phyloP scores from a whole-genome alignment of 805 yeast species.

The Teunomyces tritomae region DNA sequence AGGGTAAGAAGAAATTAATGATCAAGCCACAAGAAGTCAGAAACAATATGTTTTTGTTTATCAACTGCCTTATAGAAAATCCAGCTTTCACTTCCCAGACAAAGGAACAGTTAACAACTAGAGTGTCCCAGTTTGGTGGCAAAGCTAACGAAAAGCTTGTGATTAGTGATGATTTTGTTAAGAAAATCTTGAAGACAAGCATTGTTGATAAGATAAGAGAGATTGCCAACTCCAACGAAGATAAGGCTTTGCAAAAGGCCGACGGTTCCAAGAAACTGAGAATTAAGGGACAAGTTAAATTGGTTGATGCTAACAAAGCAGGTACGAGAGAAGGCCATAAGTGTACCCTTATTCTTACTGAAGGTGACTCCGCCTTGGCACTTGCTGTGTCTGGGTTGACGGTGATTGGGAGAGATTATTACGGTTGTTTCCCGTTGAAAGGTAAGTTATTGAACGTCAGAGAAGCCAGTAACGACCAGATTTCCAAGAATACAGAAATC shows the following conservation, averaged over 20 bases:
- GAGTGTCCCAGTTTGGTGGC: slow-evolving; percentile 86
- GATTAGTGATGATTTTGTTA: slow-evolving; percentile 75
- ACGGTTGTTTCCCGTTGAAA: slow-evolving; percentile 92
- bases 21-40: slow-evolving; percentile 86
- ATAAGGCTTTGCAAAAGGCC: slow-evolving; percentile 77
- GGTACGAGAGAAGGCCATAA: slow-evolving; percentile 90
- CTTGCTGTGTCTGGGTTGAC: slow-evolving; percentile 91
- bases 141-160: slow-evolving; percentile 51
- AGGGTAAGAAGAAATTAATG: slow-evolving; percentile 60
- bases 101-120: slow-evolving; percentile 90
- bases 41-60: slow-evolving; percentile 84
- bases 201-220: slow-evolving; percentile 73
- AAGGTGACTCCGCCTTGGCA: slow-evolving; percentile 94
- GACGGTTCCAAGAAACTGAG: slow-evolving; percentile 86
- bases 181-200: slow-evolving; percentile 63
- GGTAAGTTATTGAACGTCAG: slow-evolving; percentile 95
- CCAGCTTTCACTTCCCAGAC: slow-evolving; percentile 98
- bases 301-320: slow-evolving; percentile 94
- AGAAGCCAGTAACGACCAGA: slow-evolving; percentile 95
- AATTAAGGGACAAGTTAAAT: slow-evolving; percentile 82
- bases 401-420: slow-evolving; percentile 91
- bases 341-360: slow-evolving; percentile 91
- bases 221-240: slow-evolving; percentile 85
- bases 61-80: slow-evolving; percentile 90
- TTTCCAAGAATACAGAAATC: slow-evolving; percentile 88